Evolutionary conservation across 176 grass and related monocot species (phyloP).

Genomic region (Urochloa ruziziensis): DNA sequence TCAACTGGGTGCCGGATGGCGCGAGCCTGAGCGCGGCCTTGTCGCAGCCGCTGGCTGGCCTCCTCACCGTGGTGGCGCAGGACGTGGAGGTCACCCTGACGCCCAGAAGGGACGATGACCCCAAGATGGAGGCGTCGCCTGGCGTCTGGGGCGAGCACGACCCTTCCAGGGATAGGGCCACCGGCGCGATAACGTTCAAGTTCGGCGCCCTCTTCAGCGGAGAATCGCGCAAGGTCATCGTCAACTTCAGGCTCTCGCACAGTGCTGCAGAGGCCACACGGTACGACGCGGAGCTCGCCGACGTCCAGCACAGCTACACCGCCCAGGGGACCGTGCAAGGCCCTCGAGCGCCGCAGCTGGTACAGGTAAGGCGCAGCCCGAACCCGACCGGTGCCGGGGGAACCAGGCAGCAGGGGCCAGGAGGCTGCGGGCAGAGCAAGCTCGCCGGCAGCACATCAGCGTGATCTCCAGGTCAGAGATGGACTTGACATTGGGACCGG

Average conservation of each 20-base stretch:
- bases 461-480: too few relatives aligned
- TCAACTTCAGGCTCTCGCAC: neutral
- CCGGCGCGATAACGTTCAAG: conserved; percentile 11
- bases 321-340: neutral
- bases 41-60: neutral
- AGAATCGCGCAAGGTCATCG: neutral
- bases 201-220: conserved; percentile 33
- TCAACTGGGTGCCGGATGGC: neutral
- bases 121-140: neutral
- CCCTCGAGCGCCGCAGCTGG: too few relatives aligned
- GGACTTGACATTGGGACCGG: too few relatives aligned
- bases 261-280: neutral
- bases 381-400: neutral
- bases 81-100: neutral
- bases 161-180: too few relatives aligned
- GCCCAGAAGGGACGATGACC: neutral
- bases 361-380: too few relatives aligned
- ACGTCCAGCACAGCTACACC: neutral
- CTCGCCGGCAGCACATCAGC: too few relatives aligned
- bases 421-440: neutral
- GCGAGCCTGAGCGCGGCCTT: neutral
- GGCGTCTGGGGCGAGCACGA: too few relatives aligned
- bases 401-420: neutral
- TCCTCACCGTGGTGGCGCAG: conserved; percentile 4
- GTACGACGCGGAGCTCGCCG: neutral